Evolutionary conservation across 78 protist genomes (phyloP), one percentile per base, ranked within the genome.

Genomic region (slime mould (Dictyostelium discoideum)): DNA sequence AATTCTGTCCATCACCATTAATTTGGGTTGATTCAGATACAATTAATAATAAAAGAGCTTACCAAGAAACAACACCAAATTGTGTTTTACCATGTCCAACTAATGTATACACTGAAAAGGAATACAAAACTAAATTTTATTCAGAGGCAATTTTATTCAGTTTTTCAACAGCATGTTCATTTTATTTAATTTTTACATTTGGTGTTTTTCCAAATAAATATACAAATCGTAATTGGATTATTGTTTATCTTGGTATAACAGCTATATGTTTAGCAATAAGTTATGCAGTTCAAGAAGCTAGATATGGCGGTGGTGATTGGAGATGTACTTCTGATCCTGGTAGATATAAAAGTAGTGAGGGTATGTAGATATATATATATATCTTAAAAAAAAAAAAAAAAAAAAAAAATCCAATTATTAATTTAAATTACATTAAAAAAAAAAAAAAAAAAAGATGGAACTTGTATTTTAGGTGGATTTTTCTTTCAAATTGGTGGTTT

Each of bases 301-400:
- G 46, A 74, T 69, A 10, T 3, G 77, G 32, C 1, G 50, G 50
- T 6, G 63, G 50, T 13, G 54, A 82, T 82, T 82, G 44, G 44
- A 82, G 74, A 82, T 82, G 86, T 50, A 82, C 44, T 26, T 72
- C 63, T 0, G 86, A 82, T 50, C 86, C 86, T 14, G 86, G 86
- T 16, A 82, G 86, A 82, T 82, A 82, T 50, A 42, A 26, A 50
- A 42, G 44, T 78, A 44, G 69, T 69, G 14, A 60, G 20, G 69
- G 69, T 60, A 16, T 16, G 65, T 54, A 54, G 1, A 42, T 5
- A 42, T 42, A 42, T 42, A 42, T 42, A 42, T 42, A 3, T 42
- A 42, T 42, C 46, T 42, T 40, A 40, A 40, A 40, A 40, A 2
- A 40, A 40, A 4, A 4, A 3, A 40, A 40, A 4, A 4, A 40